Evolutionary conservation across 2,329 filamentous ascomycete species (phyloP), one percentile per base, ranked within the genome.

Genomic region (Claviceps humidiphila): DNA sequence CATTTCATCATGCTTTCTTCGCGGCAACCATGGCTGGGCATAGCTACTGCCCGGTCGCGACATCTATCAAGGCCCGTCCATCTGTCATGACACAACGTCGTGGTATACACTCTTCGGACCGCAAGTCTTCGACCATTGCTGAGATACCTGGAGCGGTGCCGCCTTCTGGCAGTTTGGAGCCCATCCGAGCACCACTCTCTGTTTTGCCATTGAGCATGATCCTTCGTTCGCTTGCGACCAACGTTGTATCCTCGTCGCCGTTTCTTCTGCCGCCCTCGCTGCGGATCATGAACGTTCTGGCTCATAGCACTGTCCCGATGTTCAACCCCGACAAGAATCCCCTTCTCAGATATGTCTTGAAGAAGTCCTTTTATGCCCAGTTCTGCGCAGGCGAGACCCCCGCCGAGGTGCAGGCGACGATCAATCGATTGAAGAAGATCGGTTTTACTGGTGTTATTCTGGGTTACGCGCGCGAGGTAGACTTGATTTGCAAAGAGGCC

Each of bases 401-500:
- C 0, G 60, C 65, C 1, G 87, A 95, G 66, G 84, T 94, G 2
- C 71, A 74, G 43, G 68, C 65, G 34, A 89, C 85, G 0, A 78
- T 89, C 34, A 63, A 74, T 1, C 71, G 75, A 2, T 73, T 95
- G 9, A 87, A 88, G 66, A 66, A 73, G 37, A 81, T 91, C 45
- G 90, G 90, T 1, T 95, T 88, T 63, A 80, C 78, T 24, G 90
- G 89, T 13, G 86, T 95, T 5, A 89, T 95, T 52, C 74, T 95
- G 47, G 83, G 87, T 49, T 95, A 94, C 61, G 89, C 88, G 2
- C 80, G 78, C 57, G 90, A 95, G 67, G 85, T 93, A 1, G 84
- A 94, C 13, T 73, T 88, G 38, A 74, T 75, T 16, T 77, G 81
- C 37, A 66, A 71, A 4, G 74, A 82, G 59, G 71, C 70, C 1